Base-by-base conservation (phyloP, 805 yeast species). In the Ogataea nonfermentans region DNA sequence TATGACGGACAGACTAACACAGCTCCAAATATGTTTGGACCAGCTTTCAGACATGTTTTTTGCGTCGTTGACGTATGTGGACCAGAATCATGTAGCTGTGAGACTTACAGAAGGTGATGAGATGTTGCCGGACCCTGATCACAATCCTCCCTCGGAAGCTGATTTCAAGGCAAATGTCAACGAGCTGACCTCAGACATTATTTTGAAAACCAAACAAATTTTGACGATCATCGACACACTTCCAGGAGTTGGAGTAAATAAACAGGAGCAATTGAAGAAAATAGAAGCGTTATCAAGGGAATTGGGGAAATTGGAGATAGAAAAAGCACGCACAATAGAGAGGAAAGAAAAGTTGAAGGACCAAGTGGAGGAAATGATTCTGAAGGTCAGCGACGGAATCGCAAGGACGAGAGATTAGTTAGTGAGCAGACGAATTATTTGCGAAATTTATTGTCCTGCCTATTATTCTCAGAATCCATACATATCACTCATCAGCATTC, bases 211-310 rank as follows among this genome's bases (percentile, higher is more conserved):
- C 4, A 75, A 95, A 52, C 98, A 93, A 59, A 84, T 91, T 11
- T 75, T 86, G 27, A 80, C 85, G 53, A 74, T 91, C 19, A 89
- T 91, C 27, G 95, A 86, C 56, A 79, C 95, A 2, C 67, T 91
- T 29, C 99, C 99, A 0, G 98, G 97, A 9, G 86, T 88, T 2
- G 96, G 95, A 7, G 90, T 84, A 1, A 78, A 90, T 2, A 84
- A 85, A 16, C 76, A 72, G 31, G 81, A 78, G 39, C 98, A 90
- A 61, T 59, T 89, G 57, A 63, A 66, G 19, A 72, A 73, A 43
- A 84, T 91, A 12, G 74, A 73, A 35, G 68, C 67, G 10, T 65
- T 93, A 32, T 83, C 85, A 34, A 57, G 59, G 31, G 86, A 85
- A 49, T 63, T 90, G 39, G 69, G 71, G 9, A 65, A 68, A 9